Percentiles rank a stretch among this genome's conserved stretches.
These are phyloP conservation scores for Sarcodon aspratus DNA, from an alignment of 768 basidiomycete genomes.

Conservation along the genomic window DNA sequence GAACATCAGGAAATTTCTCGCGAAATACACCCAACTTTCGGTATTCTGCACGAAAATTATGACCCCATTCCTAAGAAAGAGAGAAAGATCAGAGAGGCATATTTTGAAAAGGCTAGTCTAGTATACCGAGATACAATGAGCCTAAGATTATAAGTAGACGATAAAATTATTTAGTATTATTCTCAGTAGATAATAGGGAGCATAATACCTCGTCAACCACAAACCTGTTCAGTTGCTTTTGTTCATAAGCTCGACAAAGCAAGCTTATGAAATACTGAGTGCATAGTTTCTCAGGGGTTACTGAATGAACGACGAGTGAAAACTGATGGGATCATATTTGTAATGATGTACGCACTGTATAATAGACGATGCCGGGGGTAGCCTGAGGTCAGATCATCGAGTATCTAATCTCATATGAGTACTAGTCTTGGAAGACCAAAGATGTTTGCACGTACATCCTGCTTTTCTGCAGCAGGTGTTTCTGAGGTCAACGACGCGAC, in stretches of 20 bases:
- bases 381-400: constrained; percentile 46
- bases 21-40: constrained; percentile 63
- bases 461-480: constrained; percentile 39
- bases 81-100: background rate
- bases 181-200: background rate
- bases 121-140: constrained; percentile 72
- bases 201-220: constrained; percentile 67
- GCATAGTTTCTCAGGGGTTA: constrained; percentile 68
- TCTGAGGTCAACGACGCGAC: constrained; percentile 63
- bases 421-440: background rate
- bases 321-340: background rate
- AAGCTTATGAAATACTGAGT: constrained; percentile 39
- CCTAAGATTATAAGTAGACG: constrained; percentile 40
- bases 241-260: constrained; percentile 38
- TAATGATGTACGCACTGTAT: constrained; percentile 41
- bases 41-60: constrained; percentile 70
- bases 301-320: constrained; percentile 20
- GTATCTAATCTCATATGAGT: constrained; percentile 31
- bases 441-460: constrained; percentile 27
- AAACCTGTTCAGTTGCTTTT: constrained; percentile 53
- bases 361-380: constrained; percentile 50
- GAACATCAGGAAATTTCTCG: constrained; percentile 50
- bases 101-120: background rate
- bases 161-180: background rate
- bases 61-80: constrained; percentile 66